A percentile compares a stretch with the other conserved stretches of the same genome.
These are phyloP conservation scores for Lodderomyces parapsilosis DNA, from an alignment of 1,139 yeast species.

Conservation along the genomic window DNA sequence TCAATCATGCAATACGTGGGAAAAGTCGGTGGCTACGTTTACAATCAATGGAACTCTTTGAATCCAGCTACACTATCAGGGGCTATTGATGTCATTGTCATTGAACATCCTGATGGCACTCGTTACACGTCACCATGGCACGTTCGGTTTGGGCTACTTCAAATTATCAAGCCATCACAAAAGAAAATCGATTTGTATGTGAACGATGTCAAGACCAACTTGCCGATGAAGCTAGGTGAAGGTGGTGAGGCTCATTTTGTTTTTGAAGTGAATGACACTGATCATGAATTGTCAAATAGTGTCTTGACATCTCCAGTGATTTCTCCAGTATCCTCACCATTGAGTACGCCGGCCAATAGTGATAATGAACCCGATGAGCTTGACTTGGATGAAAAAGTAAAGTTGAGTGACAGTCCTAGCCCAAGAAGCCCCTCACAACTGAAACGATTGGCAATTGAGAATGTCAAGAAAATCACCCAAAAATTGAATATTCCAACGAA, in stretches of 20 bases:
- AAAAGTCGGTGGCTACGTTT: slow-evolving; percentile 89
- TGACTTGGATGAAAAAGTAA: slow-evolving; percentile 31
- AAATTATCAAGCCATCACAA: slow-evolving; percentile 90
- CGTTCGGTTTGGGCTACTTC: slow-evolving; percentile 92
- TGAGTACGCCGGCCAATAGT: slow-evolving; percentile 34
- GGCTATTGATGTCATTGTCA: slow-evolving; percentile 94
- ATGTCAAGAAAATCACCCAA: slow-evolving; percentile 67
- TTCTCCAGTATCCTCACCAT: slow-evolving; percentile 74
- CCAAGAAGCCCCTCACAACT: slow-evolving; percentile 24
- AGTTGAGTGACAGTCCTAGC: slow-evolving; percentile 22
- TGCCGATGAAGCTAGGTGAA: slow-evolving; percentile 95
- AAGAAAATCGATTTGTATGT: slow-evolving; percentile 88
- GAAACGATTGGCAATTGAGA: slow-evolving; percentile 52
- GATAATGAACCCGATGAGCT: slow-evolving; percentile 30
- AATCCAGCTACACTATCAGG: slow-evolving; percentile 97
- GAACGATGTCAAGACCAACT: slow-evolving; percentile 74
- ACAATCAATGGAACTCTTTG: slow-evolving; percentile 95
- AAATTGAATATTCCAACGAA: slow-evolving; percentile 85
- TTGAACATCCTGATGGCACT: slow-evolving; percentile 84
- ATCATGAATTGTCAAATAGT: slow-evolving; percentile 59
- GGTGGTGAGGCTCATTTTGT: slow-evolving; percentile 99
- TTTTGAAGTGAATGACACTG: slow-evolving; percentile 78
- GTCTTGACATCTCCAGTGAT: slow-evolving; percentile 89
- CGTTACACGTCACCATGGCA: slow-evolving; percentile 95
- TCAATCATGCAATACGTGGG: slow-evolving; percentile 88